Conservation (phyloP, 2,329 filamentous ascomycete genomes). For the Elsinoe fawcettii region DNA sequence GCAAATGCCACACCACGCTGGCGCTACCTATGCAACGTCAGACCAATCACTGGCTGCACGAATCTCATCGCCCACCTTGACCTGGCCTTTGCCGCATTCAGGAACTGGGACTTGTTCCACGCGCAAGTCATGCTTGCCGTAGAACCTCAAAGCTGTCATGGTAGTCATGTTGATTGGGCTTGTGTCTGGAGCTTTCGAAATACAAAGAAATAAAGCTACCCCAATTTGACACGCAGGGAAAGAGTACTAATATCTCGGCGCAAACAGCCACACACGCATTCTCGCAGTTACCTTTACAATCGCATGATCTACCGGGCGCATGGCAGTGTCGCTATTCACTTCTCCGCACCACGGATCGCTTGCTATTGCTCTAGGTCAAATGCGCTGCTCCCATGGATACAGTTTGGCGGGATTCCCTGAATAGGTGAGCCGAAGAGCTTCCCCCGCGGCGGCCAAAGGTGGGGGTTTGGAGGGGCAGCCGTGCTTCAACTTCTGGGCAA, state of each 20-base stretch:
- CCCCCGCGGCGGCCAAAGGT: not conserved
- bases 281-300: not conserved
- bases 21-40: slow-evolving; percentile 23
- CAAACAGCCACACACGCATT: slow-evolving; percentile 6
- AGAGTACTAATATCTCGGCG: slow-evolving; percentile 6
- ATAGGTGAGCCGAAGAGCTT: not conserved
- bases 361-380: not conserved
- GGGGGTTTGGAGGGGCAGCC: slow-evolving; percentile 5
- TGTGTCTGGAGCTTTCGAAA: not conserved
- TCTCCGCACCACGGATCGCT: slow-evolving; percentile 9
- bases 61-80: slow-evolving; percentile 21
- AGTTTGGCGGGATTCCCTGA: not conserved
- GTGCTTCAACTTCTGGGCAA: not conserved
- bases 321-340: not conserved
- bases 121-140: slow-evolving; percentile 31
- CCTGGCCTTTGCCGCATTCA: slow-evolving; percentile 28
- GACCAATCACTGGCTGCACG: not conserved
- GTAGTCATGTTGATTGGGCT: slow-evolving; percentile 12
- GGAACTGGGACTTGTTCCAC: slow-evolving; percentile 30
- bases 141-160: slow-evolving; percentile 34
- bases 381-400: slow-evolving; percentile 2
- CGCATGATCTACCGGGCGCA: not conserved
- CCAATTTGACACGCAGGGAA: not conserved
- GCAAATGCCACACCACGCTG: slow-evolving; percentile 32
- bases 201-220: not conserved